Conservation (phyloP, 129 eudicot species). For the Logfia minima region DNA sequence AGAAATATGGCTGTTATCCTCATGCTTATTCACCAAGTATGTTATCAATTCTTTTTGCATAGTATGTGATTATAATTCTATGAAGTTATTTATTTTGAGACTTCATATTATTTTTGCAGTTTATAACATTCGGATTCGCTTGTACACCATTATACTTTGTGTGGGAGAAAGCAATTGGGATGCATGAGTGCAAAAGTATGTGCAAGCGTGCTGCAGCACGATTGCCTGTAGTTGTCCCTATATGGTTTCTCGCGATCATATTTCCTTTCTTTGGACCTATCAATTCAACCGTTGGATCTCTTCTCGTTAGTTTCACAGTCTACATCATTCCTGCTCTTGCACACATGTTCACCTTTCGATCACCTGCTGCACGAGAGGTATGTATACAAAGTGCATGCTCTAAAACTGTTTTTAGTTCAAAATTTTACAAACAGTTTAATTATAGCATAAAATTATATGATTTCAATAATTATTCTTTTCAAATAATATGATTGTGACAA, state of each 20-base stretch:
- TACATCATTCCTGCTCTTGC: constrained; percentile 96
- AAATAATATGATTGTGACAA: no score
- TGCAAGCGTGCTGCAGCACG: constrained; percentile 96
- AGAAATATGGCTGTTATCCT: constrained; percentile 90
- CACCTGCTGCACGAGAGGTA: constrained; percentile 96
- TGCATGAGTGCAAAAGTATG: constrained; percentile 97
- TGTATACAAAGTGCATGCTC: neutral
- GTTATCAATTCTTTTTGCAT: neutral
- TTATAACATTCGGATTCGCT: constrained; percentile 95
- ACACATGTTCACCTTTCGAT: constrained; percentile 79
- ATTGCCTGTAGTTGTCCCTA: constrained; percentile 92
- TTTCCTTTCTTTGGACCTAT: constrained; percentile 99
- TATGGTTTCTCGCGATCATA: constrained; percentile 93
- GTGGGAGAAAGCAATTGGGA: constrained; percentile 97
- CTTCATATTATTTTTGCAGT: constrained; percentile 41
- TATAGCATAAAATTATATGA: neutral
- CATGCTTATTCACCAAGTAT: constrained; percentile 97
- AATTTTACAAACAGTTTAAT: no score
- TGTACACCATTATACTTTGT: constrained; percentile 94
- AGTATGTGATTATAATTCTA: neutral
- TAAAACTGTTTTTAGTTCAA: no score
- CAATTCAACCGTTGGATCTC: constrained; percentile 94
- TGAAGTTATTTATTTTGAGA: neutral
- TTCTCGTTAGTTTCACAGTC: constrained; percentile 96
- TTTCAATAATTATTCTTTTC: neutral